phyloP scores from a whole-genome alignment of 768 basidiomycete genomes.

The Termitomyces sp. region DNA sequence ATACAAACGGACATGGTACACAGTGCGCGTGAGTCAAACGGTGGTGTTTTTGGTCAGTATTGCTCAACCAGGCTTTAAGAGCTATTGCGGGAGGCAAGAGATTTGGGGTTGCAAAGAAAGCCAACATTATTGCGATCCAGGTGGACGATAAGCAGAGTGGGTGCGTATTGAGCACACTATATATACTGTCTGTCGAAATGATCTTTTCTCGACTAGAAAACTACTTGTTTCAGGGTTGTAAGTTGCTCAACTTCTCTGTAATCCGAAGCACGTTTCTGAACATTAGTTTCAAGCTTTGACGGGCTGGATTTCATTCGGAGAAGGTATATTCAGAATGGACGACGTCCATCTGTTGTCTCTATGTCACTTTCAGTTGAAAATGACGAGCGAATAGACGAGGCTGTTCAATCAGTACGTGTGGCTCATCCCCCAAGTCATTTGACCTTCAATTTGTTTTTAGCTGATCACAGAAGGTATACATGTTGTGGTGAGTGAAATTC shows the following conservation, averaged over 20 bases:
- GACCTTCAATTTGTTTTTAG: background rate
- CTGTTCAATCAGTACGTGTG: background rate
- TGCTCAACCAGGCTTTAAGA: background rate
- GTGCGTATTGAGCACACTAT: background rate
- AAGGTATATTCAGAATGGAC: background rate
- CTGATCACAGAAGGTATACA: background rate
- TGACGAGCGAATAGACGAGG: background rate
- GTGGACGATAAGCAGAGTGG: too few relatives aligned
- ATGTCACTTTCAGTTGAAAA: background rate
- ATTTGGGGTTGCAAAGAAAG: too few relatives aligned
- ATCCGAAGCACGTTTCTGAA: background rate
- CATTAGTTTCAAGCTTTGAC: background rate
- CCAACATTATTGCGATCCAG: too few relatives aligned
- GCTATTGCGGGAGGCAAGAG: too few relatives aligned
- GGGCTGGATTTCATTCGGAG: background rate
- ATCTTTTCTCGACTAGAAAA: background rate
- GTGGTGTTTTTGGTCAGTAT: background rate
- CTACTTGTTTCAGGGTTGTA: background rate
- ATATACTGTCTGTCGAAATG: background rate
- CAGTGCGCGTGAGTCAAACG: background rate
- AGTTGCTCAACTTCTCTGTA: background rate
- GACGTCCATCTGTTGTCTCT: background rate
- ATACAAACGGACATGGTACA: background rate
- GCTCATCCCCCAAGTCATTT: background rate
- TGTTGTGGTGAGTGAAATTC: background rate